These are phyloP conservation scores for Hyphopichia fennica DNA, from an alignment of 1,139 yeast species.

Conservation along the genomic window DNA sequence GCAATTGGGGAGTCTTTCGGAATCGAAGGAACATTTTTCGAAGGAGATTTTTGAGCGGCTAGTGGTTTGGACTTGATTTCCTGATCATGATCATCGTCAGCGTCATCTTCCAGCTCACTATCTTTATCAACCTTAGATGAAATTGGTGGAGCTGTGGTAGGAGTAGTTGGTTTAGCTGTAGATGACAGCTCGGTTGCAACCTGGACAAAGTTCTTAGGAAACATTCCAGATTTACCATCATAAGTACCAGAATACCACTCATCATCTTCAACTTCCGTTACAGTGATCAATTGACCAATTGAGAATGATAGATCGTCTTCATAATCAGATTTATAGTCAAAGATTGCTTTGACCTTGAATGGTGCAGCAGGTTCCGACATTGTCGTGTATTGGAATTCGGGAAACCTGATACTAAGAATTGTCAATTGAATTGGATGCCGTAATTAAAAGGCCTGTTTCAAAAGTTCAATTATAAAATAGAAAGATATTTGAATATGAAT, in stretches of 20 bases:
- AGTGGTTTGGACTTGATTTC: background rate
- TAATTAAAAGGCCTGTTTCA: too few relatives aligned
- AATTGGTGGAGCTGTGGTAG: conserved; percentile 1
- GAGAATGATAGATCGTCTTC: conserved; percentile 80
- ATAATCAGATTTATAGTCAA: conserved; percentile 72
- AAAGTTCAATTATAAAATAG: too few relatives aligned
- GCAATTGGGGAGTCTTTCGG: conserved; percentile 6
- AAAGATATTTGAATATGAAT: too few relatives aligned
- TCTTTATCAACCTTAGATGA: background rate
- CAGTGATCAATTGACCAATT: conserved; percentile 69
- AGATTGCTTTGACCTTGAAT: conserved; percentile 70
- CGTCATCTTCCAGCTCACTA: conserved; percentile 1
- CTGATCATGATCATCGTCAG: conserved; percentile 4
- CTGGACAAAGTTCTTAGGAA: conserved; percentile 84
- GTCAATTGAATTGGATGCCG: too few relatives aligned
- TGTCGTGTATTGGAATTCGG: too few relatives aligned
- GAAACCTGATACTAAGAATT: too few relatives aligned
- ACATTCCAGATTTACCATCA: conserved; percentile 67
- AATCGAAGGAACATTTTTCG: background rate
- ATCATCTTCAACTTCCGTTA: conserved; percentile 75
- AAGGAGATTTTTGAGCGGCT: background rate
- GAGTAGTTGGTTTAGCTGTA: conserved; percentile 10
- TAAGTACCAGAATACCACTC: conserved; percentile 86
- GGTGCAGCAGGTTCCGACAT: conserved; percentile 35
- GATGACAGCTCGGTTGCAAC: conserved; percentile 14